Percentiles rank a stretch among this genome's conserved stretches.
phyloP scores from a whole-genome alignment of 352 stramenopile species.

The Pythium dissimile region DNA sequence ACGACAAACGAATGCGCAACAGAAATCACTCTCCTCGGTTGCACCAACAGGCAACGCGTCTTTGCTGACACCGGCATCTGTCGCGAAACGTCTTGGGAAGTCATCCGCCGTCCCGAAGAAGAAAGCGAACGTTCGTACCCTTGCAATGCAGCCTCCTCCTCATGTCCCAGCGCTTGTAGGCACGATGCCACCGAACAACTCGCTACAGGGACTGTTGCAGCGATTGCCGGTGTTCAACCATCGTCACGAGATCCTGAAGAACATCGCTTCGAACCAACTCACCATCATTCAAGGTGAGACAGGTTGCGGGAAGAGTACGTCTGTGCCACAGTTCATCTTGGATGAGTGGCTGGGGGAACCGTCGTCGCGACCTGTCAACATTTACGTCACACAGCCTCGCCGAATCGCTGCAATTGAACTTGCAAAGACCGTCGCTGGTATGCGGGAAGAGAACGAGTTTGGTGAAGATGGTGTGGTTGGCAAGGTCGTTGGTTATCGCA shows the following conservation, averaged over 20 bases:
- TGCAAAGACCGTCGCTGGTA: constrained; percentile 89
- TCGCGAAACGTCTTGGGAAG: constrained; percentile 14
- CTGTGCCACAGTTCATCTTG: constrained; percentile 93
- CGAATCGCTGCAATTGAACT: constrained; percentile 91
- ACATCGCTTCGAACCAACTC: constrained; percentile 78
- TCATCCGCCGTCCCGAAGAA: constrained; percentile 2
- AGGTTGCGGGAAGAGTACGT: constrained; percentile 96
- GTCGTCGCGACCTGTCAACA: constrained; percentile 74
- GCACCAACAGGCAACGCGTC: neutral
- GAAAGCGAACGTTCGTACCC: neutral
- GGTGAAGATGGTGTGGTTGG: constrained; percentile 57
- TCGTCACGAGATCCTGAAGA: constrained; percentile 81
- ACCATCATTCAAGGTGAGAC: constrained; percentile 93
- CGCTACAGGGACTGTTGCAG: constrained; percentile 46
- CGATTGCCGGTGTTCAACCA: constrained; percentile 88
- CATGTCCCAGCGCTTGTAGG: neutral
- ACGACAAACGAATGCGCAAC: neutral
- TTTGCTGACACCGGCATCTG: constrained; percentile 14
- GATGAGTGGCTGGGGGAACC: constrained; percentile 36
- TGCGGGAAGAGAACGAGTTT: constrained; percentile 83
- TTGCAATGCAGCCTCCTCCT: no score
- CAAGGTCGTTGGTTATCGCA: constrained; percentile 73
- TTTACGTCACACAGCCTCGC: constrained; percentile 95
- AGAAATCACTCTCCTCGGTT: no score
- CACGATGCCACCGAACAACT: neutral